A percentile compares a stretch with the other conserved stretches of the same genome.
Evolutionary conservation across 106 monocot species (phyloP).

Genomic region (Acorus gramineus): DNA sequence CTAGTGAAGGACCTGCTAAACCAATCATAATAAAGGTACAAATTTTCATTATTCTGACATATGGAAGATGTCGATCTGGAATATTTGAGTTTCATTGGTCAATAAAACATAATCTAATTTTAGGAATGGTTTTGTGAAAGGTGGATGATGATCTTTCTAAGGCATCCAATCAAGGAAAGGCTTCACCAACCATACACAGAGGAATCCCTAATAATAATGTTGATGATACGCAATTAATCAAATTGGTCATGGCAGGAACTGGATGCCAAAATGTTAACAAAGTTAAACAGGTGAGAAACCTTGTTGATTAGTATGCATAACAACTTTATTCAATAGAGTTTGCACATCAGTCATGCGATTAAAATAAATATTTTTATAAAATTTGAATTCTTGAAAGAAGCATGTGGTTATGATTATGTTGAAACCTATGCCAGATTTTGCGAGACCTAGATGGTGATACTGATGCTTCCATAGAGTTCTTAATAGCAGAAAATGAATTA

Average conservation of each 20-base stretch:
- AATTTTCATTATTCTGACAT: neutral
- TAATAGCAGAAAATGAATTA: conserved; percentile 53
- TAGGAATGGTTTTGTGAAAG: conserved; percentile 18
- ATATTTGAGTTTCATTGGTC: neutral
- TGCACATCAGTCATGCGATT: too few species aligned
- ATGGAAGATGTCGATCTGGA: too few species aligned
- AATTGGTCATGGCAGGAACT: conserved; percentile 63
- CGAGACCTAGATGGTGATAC: conserved; percentile 64
- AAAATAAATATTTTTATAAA: too few species aligned
- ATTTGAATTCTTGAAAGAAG: too few species aligned
- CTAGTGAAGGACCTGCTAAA: conserved; percentile 60
- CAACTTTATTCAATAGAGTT: too few species aligned
- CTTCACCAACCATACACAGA: conserved; percentile 16
- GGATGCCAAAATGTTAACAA: conserved; percentile 34
- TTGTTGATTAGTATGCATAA: neutral
- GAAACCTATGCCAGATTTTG: conserved; percentile 36
- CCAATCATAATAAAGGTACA: conserved; percentile 60
- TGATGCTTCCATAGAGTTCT: conserved; percentile 80
- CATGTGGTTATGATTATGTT: neutral
- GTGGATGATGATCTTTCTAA: conserved; percentile 43
- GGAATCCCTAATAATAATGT: conserved; percentile 5
- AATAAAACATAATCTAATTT: conserved; percentile 5
- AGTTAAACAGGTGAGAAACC: conserved; percentile 38
- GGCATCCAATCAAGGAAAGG: conserved; percentile 15
- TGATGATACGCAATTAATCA: conserved; percentile 32